Conservation (phyloP, 495 filamentous ascomycete species). For the Durotheca rogersii region DNA sequence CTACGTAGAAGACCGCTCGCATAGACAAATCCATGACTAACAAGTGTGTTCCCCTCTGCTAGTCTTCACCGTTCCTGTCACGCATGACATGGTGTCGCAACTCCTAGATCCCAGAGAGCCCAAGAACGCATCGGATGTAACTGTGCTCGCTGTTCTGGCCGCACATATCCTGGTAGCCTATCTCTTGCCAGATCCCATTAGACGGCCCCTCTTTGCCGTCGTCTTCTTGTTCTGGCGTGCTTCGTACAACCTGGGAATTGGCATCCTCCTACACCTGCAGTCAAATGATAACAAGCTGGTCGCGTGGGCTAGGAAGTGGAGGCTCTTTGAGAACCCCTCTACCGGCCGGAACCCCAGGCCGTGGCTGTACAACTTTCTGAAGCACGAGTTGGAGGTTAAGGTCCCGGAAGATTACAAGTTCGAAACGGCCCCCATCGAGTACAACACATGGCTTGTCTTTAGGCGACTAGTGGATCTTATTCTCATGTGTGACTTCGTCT, state of each 20-base stretch:
- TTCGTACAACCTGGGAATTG: conserved; percentile 91
- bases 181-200: conserved; percentile 63
- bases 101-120: conserved; percentile 91
- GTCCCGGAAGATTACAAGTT: conserved; percentile 93
- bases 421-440: conserved; percentile 89
- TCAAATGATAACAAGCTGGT: conserved; percentile 85
- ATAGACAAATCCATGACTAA: no score
- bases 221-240: conserved; percentile 91
- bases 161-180: conserved; percentile 71
- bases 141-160: conserved; percentile 79
- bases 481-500: conserved; percentile 96
- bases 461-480: conserved; percentile 92
- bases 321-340: conserved; percentile 80
- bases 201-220: conserved; percentile 72
- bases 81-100: conserved; percentile 98
- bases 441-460: conserved; percentile 98
- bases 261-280: conserved; percentile 83
- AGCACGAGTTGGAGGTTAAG: conserved; percentile 88
- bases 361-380: conserved; percentile 75
- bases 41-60: conserved; percentile 5
- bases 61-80: conserved; percentile 96
- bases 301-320: conserved; percentile 80
- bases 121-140: conserved; percentile 84
- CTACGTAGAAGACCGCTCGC: no score
- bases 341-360: conserved; percentile 80